phyloP scores from a whole-genome alignment of 371 early-diverging fungal genomes.

The Coemansia sp. region DNA sequence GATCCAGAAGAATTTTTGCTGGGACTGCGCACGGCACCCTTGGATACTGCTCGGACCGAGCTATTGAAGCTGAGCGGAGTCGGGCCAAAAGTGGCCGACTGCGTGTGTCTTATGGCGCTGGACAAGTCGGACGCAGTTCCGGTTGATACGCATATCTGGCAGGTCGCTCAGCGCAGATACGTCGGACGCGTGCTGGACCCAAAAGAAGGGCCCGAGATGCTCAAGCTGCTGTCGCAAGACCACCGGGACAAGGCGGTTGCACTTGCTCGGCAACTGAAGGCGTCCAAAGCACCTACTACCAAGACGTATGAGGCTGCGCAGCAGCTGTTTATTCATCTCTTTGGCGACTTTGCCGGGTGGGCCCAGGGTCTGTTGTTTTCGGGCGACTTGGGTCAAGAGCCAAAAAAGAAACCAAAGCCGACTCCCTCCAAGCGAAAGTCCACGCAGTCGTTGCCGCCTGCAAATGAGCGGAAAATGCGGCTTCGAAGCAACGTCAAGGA shows the following conservation, averaged over 20 bases:
- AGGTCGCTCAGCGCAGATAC: slow-evolving; percentile 84
- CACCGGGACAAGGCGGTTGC: not conserved
- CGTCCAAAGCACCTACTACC: slow-evolving; percentile 65
- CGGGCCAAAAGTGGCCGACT: slow-evolving; percentile 97
- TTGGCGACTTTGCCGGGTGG: slow-evolving; percentile 90
- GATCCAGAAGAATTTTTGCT: slow-evolving; percentile 63
- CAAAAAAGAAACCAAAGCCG: not conserved
- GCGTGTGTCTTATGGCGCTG: slow-evolving; percentile 86
- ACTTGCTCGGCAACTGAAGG: slow-evolving; percentile 21
- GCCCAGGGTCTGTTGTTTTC: slow-evolving; percentile 79
- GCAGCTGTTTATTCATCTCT: slow-evolving; percentile 70
- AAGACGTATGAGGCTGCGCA: slow-evolving; percentile 71
- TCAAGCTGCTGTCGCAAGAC: slow-evolving; percentile 7
- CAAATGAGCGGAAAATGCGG: not conserved
- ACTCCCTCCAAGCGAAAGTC: slow-evolving; percentile 8
- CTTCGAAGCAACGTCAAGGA: slow-evolving; percentile 9
- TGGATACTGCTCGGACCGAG: slow-evolving; percentile 62
- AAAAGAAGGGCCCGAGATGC: slow-evolving; percentile 3
- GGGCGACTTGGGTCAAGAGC: slow-evolving; percentile 38
- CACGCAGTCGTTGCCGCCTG: not conserved
- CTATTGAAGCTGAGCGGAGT: slow-evolving; percentile 74
- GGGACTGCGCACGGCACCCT: slow-evolving; percentile 57
- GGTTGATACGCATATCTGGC: slow-evolving; percentile 93
- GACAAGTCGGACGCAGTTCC: slow-evolving; percentile 84
- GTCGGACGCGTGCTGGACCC: slow-evolving; percentile 53